Base-by-base conservation (phyloP, 208 protist species). In the Ichthyophonus hoferi region DNA sequence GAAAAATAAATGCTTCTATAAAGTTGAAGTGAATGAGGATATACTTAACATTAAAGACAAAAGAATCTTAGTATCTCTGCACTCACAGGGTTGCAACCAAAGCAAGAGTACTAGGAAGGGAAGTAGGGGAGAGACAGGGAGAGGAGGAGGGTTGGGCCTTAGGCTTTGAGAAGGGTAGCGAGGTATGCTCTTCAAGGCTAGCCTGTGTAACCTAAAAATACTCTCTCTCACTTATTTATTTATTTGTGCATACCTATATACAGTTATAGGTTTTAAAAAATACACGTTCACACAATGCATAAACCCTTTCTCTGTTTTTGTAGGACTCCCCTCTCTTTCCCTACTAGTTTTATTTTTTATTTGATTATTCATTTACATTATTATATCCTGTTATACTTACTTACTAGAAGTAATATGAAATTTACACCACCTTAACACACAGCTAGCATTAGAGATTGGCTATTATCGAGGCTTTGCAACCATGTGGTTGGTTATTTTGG, bases 101-200 rank as follows among this genome's bases (percentile, higher is more conserved):
- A n/a, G 50, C 50, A 67, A 7, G 50, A n/a, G 24, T 24, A 24
- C 14, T 67, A 24, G 50, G 50, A 24, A 67, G 7, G 50, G 50
- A 67, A n/a, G 50, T 24, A 67, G 50, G 50, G 14, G 24, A 24
- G 50, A 92, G 39, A 96, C 94, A 33, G 95, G 90, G 92, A 77
- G 50, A 67, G 50, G 24, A 24, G 50, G 50, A 67, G 50, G 50
- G 50, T 24, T 67, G 50, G 50, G 50, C 50, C 24, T 24, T 67
- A 24, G 50, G 50, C 50, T 67, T 67, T 67, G 50, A 67, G 14
- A 67, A 67, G 24, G 50, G 50, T 24, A 67, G 50, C 50, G 50
- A 67, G 50, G 50, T 67, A 67, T 67, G 50, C 50, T 67, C 24
- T 24, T 67, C 50, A n/a, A 7, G 7, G 50, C 50, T 67, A 7